A percentile compares a stretch with the other conserved stretches of the same genome.
Evolutionary conservation across 352 stramenopile genomes (phyloP).

Genomic region (Pythium rhizo-oryzae): DNA sequence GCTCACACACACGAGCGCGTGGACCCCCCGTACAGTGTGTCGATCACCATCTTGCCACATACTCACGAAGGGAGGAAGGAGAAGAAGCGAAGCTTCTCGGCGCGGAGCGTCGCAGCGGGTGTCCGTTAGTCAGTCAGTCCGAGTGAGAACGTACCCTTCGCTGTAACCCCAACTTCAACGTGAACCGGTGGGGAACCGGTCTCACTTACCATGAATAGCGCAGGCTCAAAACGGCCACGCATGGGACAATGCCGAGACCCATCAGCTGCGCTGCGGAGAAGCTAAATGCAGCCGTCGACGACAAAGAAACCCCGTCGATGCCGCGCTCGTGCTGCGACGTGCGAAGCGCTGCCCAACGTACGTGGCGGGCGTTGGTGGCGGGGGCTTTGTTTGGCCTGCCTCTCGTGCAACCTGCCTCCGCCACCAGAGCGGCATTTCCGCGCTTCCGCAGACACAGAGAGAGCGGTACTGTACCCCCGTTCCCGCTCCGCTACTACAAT

Average conservation of each 20-base stretch:
- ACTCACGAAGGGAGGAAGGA: too few relatives aligned
- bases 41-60: too few relatives aligned
- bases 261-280: neutral
- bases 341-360: neutral
- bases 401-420: neutral
- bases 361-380: neutral
- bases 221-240: neutral
- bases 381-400: too few relatives aligned
- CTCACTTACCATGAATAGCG: neutral
- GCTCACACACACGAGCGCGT: too few relatives aligned
- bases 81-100: too few relatives aligned
- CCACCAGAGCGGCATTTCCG: neutral
- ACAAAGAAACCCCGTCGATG: neutral
- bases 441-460: neutral
- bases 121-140: too few relatives aligned
- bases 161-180: neutral
- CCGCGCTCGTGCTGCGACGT: neutral
- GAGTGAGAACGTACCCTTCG: neutral
- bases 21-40: too few relatives aligned
- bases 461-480: neutral
- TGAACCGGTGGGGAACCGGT: constrained; percentile 1
- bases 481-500: neutral
- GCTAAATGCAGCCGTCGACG: neutral
- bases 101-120: too few relatives aligned
- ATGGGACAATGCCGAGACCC: neutral